Conservation (phyloP, 1,139 yeast species). For the Pichia sp. region DNA sequence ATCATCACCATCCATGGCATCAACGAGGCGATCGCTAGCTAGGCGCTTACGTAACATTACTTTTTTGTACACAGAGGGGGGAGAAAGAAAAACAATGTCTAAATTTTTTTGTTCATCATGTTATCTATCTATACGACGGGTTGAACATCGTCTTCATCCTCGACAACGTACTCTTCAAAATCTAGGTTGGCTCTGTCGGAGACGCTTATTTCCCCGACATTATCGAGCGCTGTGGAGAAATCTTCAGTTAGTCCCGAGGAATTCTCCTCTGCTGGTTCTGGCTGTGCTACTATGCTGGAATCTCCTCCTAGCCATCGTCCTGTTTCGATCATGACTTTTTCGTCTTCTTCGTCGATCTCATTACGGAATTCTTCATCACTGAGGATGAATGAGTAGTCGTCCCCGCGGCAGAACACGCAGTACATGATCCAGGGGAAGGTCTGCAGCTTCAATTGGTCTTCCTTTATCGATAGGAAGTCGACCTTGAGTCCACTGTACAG, state of each 20-base stretch:
- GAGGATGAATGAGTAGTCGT: conserved; percentile 28
- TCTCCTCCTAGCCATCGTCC: conserved; percentile 6
- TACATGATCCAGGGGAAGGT: conserved; percentile 83
- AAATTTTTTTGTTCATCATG: no score
- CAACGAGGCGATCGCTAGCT: no score
- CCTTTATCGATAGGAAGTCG: conserved; percentile 65
- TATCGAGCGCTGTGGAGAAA: conserved; percentile 3
- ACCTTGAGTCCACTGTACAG: conserved; percentile 71
- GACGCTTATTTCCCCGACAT: conserved; percentile 1
- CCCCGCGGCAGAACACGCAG: conserved; percentile 36
- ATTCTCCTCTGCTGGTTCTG: neutral
- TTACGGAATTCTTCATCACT: conserved; percentile 18
- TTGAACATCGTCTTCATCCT: conserved; percentile 16
- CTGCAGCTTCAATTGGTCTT: conserved; percentile 64
- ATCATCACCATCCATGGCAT: no score
- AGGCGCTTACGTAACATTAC: no score
- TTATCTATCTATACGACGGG: no score
- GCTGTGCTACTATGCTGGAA: neutral
- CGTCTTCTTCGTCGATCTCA: conserved; percentile 6
- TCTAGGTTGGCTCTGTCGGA: conserved; percentile 6
- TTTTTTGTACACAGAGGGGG: no score
- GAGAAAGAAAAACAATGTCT: no score
- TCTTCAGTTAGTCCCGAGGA: neutral
- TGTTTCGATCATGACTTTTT: neutral
- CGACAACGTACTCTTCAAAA: conserved; percentile 28